Base-by-base conservation (phyloP, 768 basidiomycete genomes). In the Lactarius akahatsu region DNA sequence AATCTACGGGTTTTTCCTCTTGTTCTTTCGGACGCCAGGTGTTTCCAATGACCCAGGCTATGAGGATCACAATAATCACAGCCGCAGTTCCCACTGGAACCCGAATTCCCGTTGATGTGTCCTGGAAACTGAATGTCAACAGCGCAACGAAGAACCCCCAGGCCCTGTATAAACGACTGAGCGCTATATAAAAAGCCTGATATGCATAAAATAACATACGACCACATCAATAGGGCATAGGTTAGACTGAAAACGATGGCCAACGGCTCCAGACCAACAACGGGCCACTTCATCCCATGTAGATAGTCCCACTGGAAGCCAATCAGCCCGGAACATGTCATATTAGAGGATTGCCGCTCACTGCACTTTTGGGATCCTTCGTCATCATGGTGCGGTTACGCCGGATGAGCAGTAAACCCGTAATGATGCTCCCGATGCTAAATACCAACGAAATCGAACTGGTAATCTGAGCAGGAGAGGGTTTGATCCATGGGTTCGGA, bases 361-460 rank as follows among this genome's bases (percentile, higher is more conserved):
- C 62, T 7, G 60, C 64, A 16, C 9, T 38, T 20, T 2, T 16
- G 10, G 77, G 74, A 47, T 74, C 76, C 23, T 78, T 72, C 41
- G 71, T 72, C 47, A 73, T 76, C 69, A 80, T 79, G 1, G 76
- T 76, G 45, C 79, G 76, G 65, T 80, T 78, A 62, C 82, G 79
- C 9, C 83, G 77, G 52, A 82, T 73, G 7, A 85, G 78, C 9
- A 84, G 71, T 26, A 85, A 74, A 4, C 81, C 80, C 9, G 82
- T 68, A 15, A 84, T 76, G 63, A 83, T 82, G 58, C 80, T 30
- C 30, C 30, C 30, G 2, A 30, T 30, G 30, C 30, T 30, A 30
- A 30, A 30, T 3, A 30, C 30, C 52, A 82, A 78, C 0, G 85
- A 86, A 4, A 82, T 63, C 57, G 84, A 85, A 71, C 84, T 83